Percentiles rank a stretch among this genome's conserved stretches.
phyloP scores from a whole-genome alignment of 176 grass and related monocot species.

The Carex kokanica region DNA sequence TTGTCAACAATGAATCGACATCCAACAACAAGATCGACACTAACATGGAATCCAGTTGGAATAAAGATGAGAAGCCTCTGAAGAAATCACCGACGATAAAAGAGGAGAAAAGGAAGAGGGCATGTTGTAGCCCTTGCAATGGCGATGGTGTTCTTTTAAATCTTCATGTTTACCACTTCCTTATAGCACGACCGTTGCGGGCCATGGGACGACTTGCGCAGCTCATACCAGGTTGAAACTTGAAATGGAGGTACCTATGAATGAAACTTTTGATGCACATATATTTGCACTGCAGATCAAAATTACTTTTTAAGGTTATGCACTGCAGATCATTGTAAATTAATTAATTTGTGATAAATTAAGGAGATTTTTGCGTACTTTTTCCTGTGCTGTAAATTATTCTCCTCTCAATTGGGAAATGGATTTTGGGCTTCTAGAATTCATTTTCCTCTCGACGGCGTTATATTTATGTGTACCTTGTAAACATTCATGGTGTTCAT shows the following conservation, averaged over 20 bases:
- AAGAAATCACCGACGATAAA: background rate
- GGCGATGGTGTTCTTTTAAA: background rate
- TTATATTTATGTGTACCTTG: background rate
- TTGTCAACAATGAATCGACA: constrained; percentile 11
- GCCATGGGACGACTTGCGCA: background rate
- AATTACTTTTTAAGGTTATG: too few relatives aligned
- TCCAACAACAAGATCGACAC: background rate
- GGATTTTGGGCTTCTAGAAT: background rate
- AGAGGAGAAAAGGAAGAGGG: background rate
- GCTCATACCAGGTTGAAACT: background rate
- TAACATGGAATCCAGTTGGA: background rate
- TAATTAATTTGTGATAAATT: background rate
- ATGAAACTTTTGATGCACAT: background rate
- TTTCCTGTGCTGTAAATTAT: background rate
- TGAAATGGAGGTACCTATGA: background rate
- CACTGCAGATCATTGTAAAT: background rate
- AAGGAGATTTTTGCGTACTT: background rate
- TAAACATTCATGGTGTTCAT: background rate
- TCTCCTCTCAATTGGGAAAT: background rate
- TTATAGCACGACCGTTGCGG: background rate
- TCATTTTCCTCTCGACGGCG: background rate
- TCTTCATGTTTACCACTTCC: background rate
- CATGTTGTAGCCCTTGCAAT: background rate
- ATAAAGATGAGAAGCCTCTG: background rate
- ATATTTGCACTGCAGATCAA: background rate